These are phyloP conservation scores for Alternaria metachromatica DNA, from an alignment of 2,329 filamentous ascomycete species.

Conservation along the genomic window DNA sequence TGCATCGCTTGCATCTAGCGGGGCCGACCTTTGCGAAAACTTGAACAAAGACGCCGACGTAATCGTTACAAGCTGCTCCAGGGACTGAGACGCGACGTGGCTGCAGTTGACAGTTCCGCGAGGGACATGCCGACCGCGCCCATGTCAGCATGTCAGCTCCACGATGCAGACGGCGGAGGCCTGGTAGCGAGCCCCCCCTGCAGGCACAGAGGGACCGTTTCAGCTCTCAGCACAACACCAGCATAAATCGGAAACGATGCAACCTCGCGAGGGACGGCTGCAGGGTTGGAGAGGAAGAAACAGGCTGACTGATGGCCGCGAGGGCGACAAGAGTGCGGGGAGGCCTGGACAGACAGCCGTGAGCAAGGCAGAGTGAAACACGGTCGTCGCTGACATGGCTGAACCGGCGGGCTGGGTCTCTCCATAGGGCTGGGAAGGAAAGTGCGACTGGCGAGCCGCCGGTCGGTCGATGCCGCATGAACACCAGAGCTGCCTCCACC, in stretches of 20 bases:
- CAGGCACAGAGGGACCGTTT: conserved; percentile 6
- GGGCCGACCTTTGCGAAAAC: not conserved
- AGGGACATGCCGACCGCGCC: not conserved
- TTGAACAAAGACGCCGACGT: not conserved
- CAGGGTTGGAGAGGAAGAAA: conserved; percentile 9
- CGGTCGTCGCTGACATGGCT: conserved; percentile 28
- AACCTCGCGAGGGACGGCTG: conserved; percentile 13
- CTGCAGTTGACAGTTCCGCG: not conserved
- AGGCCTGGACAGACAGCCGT: conserved; percentile 9
- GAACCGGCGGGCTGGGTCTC: conserved; percentile 27
- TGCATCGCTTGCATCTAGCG: not conserved
- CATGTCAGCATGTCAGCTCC: conserved; percentile 1
- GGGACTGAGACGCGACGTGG: not conserved
- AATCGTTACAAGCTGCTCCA: not conserved
- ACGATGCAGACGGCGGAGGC: not conserved
- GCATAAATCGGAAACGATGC: conserved; percentile 10
- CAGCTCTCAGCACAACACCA: conserved; percentile 8
- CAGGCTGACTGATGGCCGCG: conserved; percentile 12
- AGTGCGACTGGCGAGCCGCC: conserved; percentile 12
- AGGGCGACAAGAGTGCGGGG: conserved; percentile 29
- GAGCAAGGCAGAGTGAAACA: conserved; percentile 27
- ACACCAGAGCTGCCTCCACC: conserved; percentile 6
- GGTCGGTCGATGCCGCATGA: conserved; percentile 15
- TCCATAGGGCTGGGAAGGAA: conserved; percentile 26
- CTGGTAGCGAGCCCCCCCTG: conserved; percentile 7